phyloP scores from a whole-genome alignment of 306 rosid genomes.

The Mucuna pruriens region DNA sequence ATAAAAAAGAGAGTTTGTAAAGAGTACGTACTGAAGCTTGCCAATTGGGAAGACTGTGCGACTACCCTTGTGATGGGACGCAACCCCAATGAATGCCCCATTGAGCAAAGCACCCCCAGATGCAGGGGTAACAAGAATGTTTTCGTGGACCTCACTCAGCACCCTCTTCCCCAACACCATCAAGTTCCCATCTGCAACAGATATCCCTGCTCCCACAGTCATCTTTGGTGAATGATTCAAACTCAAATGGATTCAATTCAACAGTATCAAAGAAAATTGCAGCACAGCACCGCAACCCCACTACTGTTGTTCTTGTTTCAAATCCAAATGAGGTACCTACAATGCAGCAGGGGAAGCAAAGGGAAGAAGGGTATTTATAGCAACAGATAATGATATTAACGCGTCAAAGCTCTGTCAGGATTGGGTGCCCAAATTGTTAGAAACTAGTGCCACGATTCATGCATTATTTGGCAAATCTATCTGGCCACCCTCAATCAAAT shows the following conservation, averaged over 20 bases:
- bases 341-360: background rate
- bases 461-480: background rate
- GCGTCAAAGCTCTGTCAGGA: conserved; percentile 9
- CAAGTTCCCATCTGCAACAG: conserved; percentile 63
- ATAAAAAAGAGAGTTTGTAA: background rate
- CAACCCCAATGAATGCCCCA: conserved; percentile 85
- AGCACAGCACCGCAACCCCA: background rate
- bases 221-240: too few relatives aligned
- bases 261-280: background rate
- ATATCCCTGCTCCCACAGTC: conserved; percentile 88
- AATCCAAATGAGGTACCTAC: background rate
- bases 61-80: conserved; percentile 64
- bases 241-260: background rate
- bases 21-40: conserved; percentile 60
- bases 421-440: background rate
- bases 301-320: background rate
- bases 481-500: background rate
- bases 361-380: conserved; percentile 2
- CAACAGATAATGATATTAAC: background rate
- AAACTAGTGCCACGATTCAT: background rate
- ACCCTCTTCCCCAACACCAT: conserved; percentile 72
- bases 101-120: conserved; percentile 59
- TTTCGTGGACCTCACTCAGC: conserved; percentile 58
- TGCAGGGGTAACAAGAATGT: conserved; percentile 64
- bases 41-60: conserved; percentile 80